phyloP scores from a whole-genome alignment of 192 early-diverging fungal species.

The Coemansia sp. region DNA sequence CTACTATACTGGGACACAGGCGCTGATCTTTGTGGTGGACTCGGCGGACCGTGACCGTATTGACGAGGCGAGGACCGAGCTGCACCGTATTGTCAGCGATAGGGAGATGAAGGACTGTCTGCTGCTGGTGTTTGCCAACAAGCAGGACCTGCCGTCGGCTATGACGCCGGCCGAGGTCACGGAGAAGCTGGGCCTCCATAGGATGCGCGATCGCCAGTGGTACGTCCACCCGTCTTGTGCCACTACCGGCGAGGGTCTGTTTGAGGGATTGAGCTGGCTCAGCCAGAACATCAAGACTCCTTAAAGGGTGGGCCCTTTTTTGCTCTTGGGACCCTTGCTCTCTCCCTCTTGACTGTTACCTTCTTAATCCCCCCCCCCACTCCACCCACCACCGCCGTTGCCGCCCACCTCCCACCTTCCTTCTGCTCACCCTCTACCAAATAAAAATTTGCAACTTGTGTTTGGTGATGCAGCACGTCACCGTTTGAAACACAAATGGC shows the following conservation, averaged over 20 bases:
- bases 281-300: slow-evolving; percentile 70
- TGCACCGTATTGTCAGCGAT: slow-evolving; percentile 76
- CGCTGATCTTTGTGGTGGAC: slow-evolving; percentile 83
- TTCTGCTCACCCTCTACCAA: not conserved
- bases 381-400: too few relatives aligned
- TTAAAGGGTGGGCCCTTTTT: slow-evolving; percentile 9
- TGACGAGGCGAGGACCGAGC: slow-evolving; percentile 76
- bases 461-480: too few relatives aligned
- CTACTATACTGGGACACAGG: slow-evolving; percentile 79
- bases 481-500: too few relatives aligned
- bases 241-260: slow-evolving; percentile 74
- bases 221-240: slow-evolving; percentile 86
- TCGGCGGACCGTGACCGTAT: slow-evolving; percentile 83
- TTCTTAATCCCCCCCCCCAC: not conserved
- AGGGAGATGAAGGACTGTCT: slow-evolving; percentile 80
- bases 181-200: slow-evolving; percentile 79
- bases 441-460: too few relatives aligned
- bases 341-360: not conserved
- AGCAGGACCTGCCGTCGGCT: slow-evolving; percentile 73
- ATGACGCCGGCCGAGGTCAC: slow-evolving; percentile 94
- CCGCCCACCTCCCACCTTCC: not conserved
- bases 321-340: not conserved
- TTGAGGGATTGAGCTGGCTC: slow-evolving; percentile 82
- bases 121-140: slow-evolving; percentile 79
- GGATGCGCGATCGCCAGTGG: slow-evolving; percentile 87